Base-by-base conservation (phyloP, 257 asterid species). In the Nemophila menziesii region DNA sequence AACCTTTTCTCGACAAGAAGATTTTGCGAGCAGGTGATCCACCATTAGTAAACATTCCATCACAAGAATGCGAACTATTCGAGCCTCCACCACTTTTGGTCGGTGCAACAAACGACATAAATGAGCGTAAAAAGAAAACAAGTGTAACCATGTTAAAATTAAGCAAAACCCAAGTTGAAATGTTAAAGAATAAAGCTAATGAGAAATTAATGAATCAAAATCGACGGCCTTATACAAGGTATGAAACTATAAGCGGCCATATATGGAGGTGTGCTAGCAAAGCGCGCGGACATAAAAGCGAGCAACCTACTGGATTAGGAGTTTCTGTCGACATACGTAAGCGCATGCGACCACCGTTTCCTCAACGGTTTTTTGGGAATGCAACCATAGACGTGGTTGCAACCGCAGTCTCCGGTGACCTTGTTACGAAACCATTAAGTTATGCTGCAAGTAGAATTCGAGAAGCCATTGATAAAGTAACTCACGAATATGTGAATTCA, bases 181-280 rank as follows among this genome's bases (percentile, higher is more conserved):
- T 36, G 40, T 8, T 66, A n/a, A 54, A 19, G 36, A 14, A 16
- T 4, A 54, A 7, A 43, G 63, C 68, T 15, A 60, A 60, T 4
- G 43, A 38, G 43, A 38, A 17, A 9, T n/a, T 17, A 13, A 17
- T 20, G 2, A 20, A 38, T 20, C 14, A 52, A 23, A 6, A 4
- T 4, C 27, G n/a, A 8, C 13, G 50, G 8, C 20, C 29, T 3
- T 56, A 50, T 29, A 55, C 51, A 45, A 22, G 69, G 5, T 61
- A 50, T 20, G 65, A 61, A 22, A 48, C 57, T 1, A 26, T 66
- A 11, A 20, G 51, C 4, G 68, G 59, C 3, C 61, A 66, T 36
- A 12, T 61, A 11, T 66, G 69, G 73, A 38, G 59, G 58, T 52
- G 65, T 9, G 42, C 48, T 15, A 44, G 57, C 47, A 46, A 36